phyloP scores from a whole-genome alignment of 2,329 filamentous ascomycete genomes.

The Monosporascus sp. region DNA sequence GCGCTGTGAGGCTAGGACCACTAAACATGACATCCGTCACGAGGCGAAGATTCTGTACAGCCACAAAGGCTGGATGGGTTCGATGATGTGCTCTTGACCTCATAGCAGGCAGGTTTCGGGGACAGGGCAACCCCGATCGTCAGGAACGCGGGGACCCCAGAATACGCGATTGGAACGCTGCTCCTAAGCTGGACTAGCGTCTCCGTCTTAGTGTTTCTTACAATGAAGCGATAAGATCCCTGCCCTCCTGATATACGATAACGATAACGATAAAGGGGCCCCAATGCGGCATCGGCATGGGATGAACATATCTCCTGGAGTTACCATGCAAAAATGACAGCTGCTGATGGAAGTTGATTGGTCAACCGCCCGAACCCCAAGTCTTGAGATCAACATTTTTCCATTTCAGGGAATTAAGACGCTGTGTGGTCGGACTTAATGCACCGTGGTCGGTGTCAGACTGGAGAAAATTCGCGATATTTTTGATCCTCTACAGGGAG shows the following conservation, averaged over 20 bases:
- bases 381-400: neutral
- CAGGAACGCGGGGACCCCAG: neutral
- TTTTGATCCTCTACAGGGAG: neutral
- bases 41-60: too few relatives aligned
- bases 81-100: too few relatives aligned
- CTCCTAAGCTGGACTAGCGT: too few relatives aligned
- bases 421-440: neutral
- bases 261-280: neutral
- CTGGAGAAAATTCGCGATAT: slow-evolving; percentile 1
- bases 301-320: neutral
- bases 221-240: too few relatives aligned
- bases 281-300: neutral
- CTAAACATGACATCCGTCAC: too few relatives aligned
- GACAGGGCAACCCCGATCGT: too few relatives aligned
- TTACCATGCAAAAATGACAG: neutral
- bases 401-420: neutral
- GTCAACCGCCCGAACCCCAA: neutral
- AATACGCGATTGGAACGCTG: neutral
- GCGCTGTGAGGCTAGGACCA: too few relatives aligned
- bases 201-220: neutral
- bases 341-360: neutral
- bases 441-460: neutral
- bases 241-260: neutral
- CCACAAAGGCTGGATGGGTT: too few relatives aligned
- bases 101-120: too few relatives aligned